Evolutionary conservation across 2,329 filamentous ascomycete species (phyloP).

Genomic region (Ophiosphaerella narmari): DNA sequence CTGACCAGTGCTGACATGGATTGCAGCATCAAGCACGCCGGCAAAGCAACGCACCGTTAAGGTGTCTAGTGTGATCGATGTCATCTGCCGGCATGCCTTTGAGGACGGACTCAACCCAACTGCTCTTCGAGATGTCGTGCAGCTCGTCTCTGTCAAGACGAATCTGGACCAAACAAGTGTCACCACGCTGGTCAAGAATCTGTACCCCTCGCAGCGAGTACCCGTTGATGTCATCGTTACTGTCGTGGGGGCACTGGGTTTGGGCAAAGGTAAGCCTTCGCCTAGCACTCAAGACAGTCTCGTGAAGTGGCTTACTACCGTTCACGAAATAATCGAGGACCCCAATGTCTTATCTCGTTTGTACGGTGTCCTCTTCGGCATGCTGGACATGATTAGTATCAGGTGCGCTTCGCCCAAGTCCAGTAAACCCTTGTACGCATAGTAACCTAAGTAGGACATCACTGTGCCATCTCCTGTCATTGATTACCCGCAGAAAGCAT

Average conservation of each 20-base stretch:
- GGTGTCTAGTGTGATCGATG: constrained; percentile 68
- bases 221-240: constrained; percentile 64
- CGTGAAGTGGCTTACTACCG: constrained; percentile 77
- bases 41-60: constrained; percentile 68
- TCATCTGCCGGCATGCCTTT: constrained; percentile 66
- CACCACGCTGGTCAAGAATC: constrained; percentile 69
- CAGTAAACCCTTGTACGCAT: constrained; percentile 3
- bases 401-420: constrained; percentile 53
- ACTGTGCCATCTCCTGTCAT: constrained; percentile 76
- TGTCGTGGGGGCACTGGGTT: constrained; percentile 74
- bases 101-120: constrained; percentile 68
- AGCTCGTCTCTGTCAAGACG: constrained; percentile 68
- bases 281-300: constrained; percentile 71
- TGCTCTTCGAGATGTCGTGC: constrained; percentile 66
- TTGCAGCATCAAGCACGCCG: constrained; percentile 50
- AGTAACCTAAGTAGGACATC: constrained; percentile 45
- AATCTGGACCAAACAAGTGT: constrained; percentile 77
- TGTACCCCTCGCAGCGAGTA: constrained; percentile 75
- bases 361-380: constrained; percentile 78
- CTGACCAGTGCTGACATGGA: constrained; percentile 25
- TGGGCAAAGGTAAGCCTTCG: constrained; percentile 75
- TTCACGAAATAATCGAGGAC: constrained; percentile 72
- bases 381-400: constrained; percentile 79
- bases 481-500: constrained; percentile 80
- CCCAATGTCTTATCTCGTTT: constrained; percentile 67